These are phyloP conservation scores for Scenedesmus sp. DNA, from an alignment of 163 green algal genomes.

Conservation along the genomic window DNA sequence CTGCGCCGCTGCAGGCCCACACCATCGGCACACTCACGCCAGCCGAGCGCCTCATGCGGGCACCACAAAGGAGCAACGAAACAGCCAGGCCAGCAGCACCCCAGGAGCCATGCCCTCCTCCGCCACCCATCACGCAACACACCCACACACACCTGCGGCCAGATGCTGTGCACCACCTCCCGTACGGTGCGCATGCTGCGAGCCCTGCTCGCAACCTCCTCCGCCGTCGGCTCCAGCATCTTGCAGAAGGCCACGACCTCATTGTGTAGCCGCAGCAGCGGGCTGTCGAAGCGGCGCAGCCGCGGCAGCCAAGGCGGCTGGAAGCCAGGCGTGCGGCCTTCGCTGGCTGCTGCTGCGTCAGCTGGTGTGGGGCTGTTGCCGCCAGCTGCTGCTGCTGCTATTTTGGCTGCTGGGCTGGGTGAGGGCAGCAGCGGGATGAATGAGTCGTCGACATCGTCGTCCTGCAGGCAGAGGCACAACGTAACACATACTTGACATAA, in stretches of 20 bases:
- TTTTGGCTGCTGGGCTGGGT: neutral
- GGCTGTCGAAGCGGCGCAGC: conserved; percentile 22
- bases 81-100: too few relatives aligned
- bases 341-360: neutral
- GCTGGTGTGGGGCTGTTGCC: neutral
- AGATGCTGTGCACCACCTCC: conserved; percentile 13
- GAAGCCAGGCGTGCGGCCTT: conserved; percentile 40
- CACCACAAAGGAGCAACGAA: too few relatives aligned
- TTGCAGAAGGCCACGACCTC: conserved; percentile 46
- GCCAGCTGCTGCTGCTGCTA: neutral
- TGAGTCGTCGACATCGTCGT: neutral
- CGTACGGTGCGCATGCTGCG: conserved; percentile 27
- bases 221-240: conserved; percentile 52
- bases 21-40: too few relatives aligned
- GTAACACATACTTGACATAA: neutral
- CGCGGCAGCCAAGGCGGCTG: conserved; percentile 45
- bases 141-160: neutral
- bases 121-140: too few relatives aligned
- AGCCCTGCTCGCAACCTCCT: conserved; percentile 23
- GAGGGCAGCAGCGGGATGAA: conserved; percentile 34
- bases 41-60: too few relatives aligned
- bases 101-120: too few relatives aligned
- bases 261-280: conserved; percentile 48
- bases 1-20: too few relatives aligned
- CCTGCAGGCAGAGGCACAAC: neutral